Conservation (phyloP, 169 alveolate species). For the Eimeria tenella region DNA sequence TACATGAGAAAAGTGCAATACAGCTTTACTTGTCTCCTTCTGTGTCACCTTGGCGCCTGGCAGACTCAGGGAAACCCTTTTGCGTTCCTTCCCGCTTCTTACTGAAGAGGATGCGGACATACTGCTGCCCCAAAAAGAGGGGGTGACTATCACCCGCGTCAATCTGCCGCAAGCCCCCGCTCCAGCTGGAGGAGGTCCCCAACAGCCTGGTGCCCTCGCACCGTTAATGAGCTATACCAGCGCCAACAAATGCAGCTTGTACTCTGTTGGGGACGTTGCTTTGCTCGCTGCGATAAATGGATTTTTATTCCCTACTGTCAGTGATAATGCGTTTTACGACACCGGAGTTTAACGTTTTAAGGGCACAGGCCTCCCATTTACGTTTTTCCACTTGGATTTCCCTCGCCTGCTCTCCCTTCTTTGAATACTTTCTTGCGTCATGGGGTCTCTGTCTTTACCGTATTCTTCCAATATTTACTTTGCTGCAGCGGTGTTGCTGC, state of each 20-base stretch:
- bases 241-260: conserved; percentile 46
- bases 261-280: conserved; percentile 24
- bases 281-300: conserved; percentile 66
- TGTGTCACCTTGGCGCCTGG: neutral
- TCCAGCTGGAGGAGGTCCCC: conserved; percentile 37
- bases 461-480: neutral
- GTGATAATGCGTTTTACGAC: neutral
- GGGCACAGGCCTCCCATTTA: neutral
- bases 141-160: conserved; percentile 1
- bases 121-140: conserved; percentile 71
- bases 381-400: neutral
- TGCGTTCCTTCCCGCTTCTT: conserved; percentile 28
- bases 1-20: neutral
- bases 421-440: neutral
- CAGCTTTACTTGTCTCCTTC: neutral
- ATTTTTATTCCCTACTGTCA: conserved; percentile 64
- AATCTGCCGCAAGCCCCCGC: neutral
- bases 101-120: conserved; percentile 38
- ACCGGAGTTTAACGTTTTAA: neutral
- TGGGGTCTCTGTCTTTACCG: neutral
- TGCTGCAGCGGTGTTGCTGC: neutral
- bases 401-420: neutral
- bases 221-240: conserved; percentile 47
- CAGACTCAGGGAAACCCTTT: conserved; percentile 74
- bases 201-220: conserved; percentile 35